Conservation (phyloP, 2,329 filamentous ascomycete species). For the Tolypocladium tropicale region DNA sequence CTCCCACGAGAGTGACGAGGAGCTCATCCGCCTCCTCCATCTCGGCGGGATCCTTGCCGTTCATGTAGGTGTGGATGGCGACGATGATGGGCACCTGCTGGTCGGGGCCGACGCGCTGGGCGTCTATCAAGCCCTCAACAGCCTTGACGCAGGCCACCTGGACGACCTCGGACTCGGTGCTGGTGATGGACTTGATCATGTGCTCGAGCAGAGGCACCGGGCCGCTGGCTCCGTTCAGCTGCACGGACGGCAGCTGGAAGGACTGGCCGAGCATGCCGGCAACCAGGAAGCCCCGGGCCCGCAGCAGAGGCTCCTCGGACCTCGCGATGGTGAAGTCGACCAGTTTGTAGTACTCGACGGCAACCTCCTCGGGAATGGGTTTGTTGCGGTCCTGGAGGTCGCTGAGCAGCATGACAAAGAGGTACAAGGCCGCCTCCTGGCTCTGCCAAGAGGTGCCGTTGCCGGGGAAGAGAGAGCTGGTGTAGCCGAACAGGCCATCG, state of each 20-base stretch:
- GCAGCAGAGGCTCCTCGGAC: conserved; percentile 62
- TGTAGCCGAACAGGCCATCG: conserved; percentile 69
- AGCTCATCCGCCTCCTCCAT: conserved; percentile 85
- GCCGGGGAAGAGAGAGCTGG: conserved; percentile 59
- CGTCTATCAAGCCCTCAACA: conserved; percentile 56
- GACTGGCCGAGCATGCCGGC: conserved; percentile 70
- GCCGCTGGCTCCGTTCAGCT: not conserved
- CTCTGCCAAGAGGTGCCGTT: conserved; percentile 42
- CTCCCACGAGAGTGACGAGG: conserved; percentile 80
- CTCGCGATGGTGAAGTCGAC: conserved; percentile 67
- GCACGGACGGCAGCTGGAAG: conserved; percentile 46
- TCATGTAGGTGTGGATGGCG: conserved; percentile 65
- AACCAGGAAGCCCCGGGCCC: conserved; percentile 79
- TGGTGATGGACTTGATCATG: conserved; percentile 64
- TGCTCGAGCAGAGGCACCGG: conserved; percentile 49
- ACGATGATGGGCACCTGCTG: conserved; percentile 51
- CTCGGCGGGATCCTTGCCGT: conserved; percentile 69
- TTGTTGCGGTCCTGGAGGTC: conserved; percentile 75
- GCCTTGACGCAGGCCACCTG: conserved; percentile 87
- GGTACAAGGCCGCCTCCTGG: conserved; percentile 74
- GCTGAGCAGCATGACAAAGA: conserved; percentile 73
- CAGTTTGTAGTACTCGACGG: conserved; percentile 67
- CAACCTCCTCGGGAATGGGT: conserved; percentile 56
- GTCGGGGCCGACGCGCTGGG: conserved; percentile 38
- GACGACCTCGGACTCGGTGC: conserved; percentile 75